Base-by-base conservation (phyloP, 2,329 filamentous ascomycete species). In the Stemphylium lycopersici region DNA sequence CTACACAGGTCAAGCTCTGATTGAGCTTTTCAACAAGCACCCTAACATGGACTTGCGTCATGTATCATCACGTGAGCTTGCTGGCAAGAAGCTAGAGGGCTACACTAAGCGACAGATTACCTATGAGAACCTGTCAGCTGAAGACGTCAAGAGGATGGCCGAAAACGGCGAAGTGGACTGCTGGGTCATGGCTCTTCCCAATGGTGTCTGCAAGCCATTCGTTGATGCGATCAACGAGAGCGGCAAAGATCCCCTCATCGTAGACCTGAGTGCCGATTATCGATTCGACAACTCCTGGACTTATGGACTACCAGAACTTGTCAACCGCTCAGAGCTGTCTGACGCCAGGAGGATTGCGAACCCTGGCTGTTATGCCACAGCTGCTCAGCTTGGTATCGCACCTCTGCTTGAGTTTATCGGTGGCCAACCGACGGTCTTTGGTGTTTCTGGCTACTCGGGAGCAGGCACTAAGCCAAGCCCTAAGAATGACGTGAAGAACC, bases 181-280 rank as follows among this genome's bases (percentile, higher is more conserved):
- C 78, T 98, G 93, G 93, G 90, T 98, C 39, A 95, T 98, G 90
- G 95, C 95, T 32, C 86, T 98, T 26, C 95, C 93, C 39, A 99
- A 98, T 71, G 90, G 91, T 57, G 91, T 96, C 44, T 97, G 91
- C 85, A 90, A 92, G 79, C 93, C 95, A 0, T 99, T 89, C 65
- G 89, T 98, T 8, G 91, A 98, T 61, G 93, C 93, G 6, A 85
- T 98, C 48, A 85, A 93, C 66, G 84, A 89, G 69, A 85, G 83
- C 29, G 86, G 86, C 53, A 80, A 79, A 45, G 84, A 84, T 58
- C 92, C 90, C 65, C 81, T 98, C 36, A 90, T 98, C 63, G 83
- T 99, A 40, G 95, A 99, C 74, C 84, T 99, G 32, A 96, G 92
- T n/a, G 95, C 95, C 56, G 95, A 99, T 78, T 96, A 96, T 78